phyloP scores from a whole-genome alignment of 2,329 filamentous ascomycete genomes.

The Claviceps lovelessii region DNA sequence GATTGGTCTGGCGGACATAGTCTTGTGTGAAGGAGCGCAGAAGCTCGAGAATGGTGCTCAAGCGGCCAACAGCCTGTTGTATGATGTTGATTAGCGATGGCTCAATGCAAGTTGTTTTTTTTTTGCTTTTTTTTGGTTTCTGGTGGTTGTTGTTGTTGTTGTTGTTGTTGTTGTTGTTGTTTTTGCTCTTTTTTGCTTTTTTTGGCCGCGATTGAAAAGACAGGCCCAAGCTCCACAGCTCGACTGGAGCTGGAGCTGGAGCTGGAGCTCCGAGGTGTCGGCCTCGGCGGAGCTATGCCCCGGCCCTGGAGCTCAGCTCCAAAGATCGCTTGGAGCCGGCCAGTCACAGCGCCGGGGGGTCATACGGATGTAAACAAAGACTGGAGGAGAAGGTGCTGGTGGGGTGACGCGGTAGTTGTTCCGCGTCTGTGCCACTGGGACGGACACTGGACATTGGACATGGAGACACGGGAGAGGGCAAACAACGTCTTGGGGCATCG shows the following conservation, averaged over 20 bases:
- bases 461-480: no score
- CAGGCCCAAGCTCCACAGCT: no score
- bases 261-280: not conserved
- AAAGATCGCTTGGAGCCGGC: not conserved
- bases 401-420: not conserved
- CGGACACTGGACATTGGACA: no score
- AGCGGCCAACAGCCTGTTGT: slow-evolving; percentile 44
- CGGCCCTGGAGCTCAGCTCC: not conserved
- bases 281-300: no score
- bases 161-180: no score
- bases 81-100: not conserved
- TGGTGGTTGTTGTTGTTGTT: no score
- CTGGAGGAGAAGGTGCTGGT: not conserved
- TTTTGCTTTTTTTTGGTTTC: no score
- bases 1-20: slow-evolving; percentile 79
- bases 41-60: slow-evolving; percentile 64
- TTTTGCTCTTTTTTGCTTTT: no score
- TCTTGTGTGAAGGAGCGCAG: slow-evolving; percentile 68
- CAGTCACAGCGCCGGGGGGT: slow-evolving; percentile 7
- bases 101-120: no score
- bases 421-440: not conserved
- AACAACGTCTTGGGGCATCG: no score
- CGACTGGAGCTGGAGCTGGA: not conserved
- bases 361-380: slow-evolving; percentile 11
- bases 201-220: no score